phyloP scores from a whole-genome alignment of 495 filamentous ascomycete genomes.

The Penicillium lividum region DNA sequence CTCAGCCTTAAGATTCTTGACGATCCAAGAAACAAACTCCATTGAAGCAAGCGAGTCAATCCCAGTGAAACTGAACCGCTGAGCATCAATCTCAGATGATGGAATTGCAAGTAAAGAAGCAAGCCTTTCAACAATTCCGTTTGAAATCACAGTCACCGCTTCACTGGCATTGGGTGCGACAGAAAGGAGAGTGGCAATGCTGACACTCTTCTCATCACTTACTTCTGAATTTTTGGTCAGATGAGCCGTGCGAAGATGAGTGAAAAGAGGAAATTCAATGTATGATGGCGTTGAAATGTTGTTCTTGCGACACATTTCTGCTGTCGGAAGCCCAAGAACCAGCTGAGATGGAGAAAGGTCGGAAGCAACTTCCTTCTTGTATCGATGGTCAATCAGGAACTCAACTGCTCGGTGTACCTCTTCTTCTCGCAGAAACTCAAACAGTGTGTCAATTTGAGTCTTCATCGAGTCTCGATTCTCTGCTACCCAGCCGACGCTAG shows the following conservation, averaged over 20 bases:
- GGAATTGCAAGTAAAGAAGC: slow-evolving; percentile 33
- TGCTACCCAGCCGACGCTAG: slow-evolving; percentile 57
- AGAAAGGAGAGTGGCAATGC: slow-evolving; percentile 12
- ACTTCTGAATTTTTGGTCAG: background rate
- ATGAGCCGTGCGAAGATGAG: slow-evolving; percentile 20
- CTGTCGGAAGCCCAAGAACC: slow-evolving; percentile 26
- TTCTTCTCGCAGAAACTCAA: slow-evolving; percentile 31
- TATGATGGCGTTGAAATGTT: slow-evolving; percentile 27
- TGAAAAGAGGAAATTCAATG: slow-evolving; percentile 32
- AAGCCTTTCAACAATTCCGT: slow-evolving; percentile 28
- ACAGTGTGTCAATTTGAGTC: slow-evolving; percentile 17
- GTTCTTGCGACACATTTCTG: slow-evolving; percentile 24
- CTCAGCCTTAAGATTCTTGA: slow-evolving; percentile 36
- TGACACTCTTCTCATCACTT: slow-evolving; percentile 13
- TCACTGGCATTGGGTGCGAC: slow-evolving; percentile 12
- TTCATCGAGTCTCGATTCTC: slow-evolving; percentile 23
- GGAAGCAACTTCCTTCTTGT: slow-evolving; percentile 5
- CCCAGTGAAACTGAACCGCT: slow-evolving; percentile 33
- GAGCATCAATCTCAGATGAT: slow-evolving; percentile 41
- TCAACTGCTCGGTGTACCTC: slow-evolving; percentile 32
- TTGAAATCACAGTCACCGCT: slow-evolving; percentile 22
- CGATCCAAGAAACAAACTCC: slow-evolving; percentile 49
- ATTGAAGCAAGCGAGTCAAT: slow-evolving; percentile 51
- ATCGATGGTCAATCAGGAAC: slow-evolving; percentile 29
- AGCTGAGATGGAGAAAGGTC: slow-evolving; percentile 17